Conservation (phyloP, 305 asterid species). For the Fraxinus albicans region DNA sequence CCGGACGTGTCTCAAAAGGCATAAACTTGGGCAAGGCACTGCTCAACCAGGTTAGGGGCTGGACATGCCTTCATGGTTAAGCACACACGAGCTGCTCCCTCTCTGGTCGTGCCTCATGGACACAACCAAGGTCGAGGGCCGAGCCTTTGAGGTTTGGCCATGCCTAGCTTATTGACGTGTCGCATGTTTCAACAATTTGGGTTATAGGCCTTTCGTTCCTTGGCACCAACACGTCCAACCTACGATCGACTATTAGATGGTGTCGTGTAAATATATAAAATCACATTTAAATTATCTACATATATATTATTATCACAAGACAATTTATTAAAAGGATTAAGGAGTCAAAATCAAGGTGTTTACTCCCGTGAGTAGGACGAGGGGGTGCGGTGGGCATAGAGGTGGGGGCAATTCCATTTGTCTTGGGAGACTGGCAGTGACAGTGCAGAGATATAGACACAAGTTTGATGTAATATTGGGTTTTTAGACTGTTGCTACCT, state of each 20-base stretch:
- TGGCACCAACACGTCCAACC: neutral
- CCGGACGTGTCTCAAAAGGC: neutral
- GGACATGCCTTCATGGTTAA: neutral
- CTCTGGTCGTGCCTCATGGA: neutral
- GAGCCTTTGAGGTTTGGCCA: neutral
- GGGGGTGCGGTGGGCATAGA: neutral
- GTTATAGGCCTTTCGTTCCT: neutral
- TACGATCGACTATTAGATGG: neutral
- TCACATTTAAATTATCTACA: neutral
- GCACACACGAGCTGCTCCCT: neutral
- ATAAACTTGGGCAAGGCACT: too few species aligned
- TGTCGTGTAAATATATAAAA: too few species aligned
- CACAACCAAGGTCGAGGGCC: neutral
- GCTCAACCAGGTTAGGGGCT: neutral
- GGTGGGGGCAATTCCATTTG: conserved; percentile 25
- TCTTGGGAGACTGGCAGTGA: conserved; percentile 34
- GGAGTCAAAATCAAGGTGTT: conserved; percentile 29
- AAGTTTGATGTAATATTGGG: conserved; percentile 36
- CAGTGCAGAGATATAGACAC: conserved; percentile 37
- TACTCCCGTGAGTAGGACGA: conserved; percentile 42
- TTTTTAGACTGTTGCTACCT: conserved; percentile 40
- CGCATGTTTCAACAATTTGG: neutral
- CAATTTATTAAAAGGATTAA: neutral
- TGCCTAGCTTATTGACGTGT: neutral
- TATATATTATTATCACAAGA: neutral